phyloP scores from a whole-genome alignment of 192 early-diverging fungal genomes.

The Phycomyces nitens region DNA sequence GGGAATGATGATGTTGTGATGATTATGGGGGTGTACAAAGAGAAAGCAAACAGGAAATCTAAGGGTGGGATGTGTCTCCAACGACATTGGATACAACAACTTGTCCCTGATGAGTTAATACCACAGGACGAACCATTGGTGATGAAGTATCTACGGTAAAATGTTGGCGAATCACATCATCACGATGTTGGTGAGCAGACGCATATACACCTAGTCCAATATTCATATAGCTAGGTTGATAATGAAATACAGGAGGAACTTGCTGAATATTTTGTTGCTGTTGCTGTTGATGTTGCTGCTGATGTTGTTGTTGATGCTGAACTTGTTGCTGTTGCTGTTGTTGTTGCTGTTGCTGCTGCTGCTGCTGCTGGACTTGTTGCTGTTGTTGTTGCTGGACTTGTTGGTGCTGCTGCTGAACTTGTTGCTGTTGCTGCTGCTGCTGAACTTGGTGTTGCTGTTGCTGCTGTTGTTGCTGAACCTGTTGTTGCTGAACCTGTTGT shows the following conservation, averaged over 20 bases:
- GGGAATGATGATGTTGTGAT: no score
- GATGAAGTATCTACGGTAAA: constrained; percentile 2
- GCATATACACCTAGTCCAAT: constrained; percentile 17
- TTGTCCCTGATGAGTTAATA: constrained; percentile 14
- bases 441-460: no score
- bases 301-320: neutral
- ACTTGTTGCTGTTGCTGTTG: neutral
- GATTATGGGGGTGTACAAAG: neutral
- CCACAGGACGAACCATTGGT: constrained; percentile 1
- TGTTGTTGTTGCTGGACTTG: neutral
- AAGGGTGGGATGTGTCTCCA: neutral
- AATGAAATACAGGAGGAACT: neutral
- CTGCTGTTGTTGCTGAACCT: no score
- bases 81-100: constrained; percentile 5
- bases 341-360: no score
- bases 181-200: constrained; percentile 16
- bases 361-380: no score
- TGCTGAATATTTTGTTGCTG: neutral
- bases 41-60: neutral
- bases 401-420: neutral
- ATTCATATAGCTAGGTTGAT: constrained; percentile 3
- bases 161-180: constrained; percentile 19
- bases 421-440: neutral
- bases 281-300: neutral
- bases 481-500: neutral